Evolutionary conservation across 108 stramenopile species (phyloP).

Genomic region (Seminavis robusta): DNA sequence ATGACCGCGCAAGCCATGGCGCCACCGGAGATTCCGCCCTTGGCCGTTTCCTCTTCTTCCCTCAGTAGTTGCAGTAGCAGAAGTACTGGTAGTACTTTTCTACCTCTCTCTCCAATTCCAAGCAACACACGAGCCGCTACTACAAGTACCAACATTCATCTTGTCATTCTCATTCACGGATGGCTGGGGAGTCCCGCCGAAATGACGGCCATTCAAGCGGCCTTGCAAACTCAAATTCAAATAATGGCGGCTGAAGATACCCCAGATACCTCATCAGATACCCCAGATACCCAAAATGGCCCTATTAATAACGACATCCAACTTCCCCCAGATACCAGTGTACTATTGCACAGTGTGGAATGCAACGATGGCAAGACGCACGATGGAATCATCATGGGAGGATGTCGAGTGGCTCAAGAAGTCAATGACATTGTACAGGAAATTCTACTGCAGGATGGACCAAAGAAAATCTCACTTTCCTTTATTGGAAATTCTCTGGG

Average conservation of each 20-base stretch:
- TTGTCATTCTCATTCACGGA: constrained; percentile 80
- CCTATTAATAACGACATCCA: too few relatives aligned
- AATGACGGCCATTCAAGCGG: constrained; percentile 55
- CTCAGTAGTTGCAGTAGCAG: too few relatives aligned
- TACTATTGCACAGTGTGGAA: constrained; percentile 60
- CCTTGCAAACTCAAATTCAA: constrained; percentile 22
- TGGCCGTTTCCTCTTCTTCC: too few relatives aligned
- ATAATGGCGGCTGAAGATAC: not conserved
- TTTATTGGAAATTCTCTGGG: constrained; percentile 78
- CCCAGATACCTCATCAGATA: not conserved
- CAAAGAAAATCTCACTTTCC: constrained; percentile 35
- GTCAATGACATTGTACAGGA: constrained; percentile 42
- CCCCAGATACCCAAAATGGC: not conserved
- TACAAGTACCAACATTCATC: too few relatives aligned
- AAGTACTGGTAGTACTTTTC: too few relatives aligned
- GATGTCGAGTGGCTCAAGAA: constrained; percentile 57
- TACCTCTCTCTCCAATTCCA: too few relatives aligned
- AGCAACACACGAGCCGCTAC: too few relatives aligned
- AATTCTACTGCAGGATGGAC: constrained; percentile 11
- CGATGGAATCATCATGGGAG: constrained; percentile 70
- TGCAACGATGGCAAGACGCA: constrained; percentile 59
- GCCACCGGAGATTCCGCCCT: too few relatives aligned
- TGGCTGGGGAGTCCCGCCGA: constrained; percentile 80
- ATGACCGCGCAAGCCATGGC: too few relatives aligned
- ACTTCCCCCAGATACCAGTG: not conserved